Evolutionary conservation across 805 yeast species (phyloP).

Genomic region (Naumovozyma baii): DNA sequence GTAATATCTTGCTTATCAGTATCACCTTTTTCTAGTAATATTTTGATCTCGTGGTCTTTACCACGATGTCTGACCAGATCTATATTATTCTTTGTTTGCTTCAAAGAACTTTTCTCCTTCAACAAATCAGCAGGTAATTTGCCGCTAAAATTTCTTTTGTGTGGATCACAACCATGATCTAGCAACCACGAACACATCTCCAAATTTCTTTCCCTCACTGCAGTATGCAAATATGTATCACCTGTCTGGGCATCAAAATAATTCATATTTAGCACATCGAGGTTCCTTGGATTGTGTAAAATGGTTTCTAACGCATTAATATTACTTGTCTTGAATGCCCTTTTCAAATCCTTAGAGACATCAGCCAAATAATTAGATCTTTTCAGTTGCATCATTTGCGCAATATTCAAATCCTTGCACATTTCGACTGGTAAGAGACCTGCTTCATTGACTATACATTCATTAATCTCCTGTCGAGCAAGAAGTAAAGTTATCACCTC

Average conservation of each 20-base stretch:
- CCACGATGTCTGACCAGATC: slow-evolving; percentile 13
- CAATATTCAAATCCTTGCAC: slow-evolving; percentile 50
- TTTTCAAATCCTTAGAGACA: slow-evolving; percentile 56
- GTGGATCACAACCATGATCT: slow-evolving; percentile 90
- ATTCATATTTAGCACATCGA: slow-evolving; percentile 76
- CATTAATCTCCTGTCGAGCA: slow-evolving; percentile 59
- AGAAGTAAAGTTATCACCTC: slow-evolving; percentile 68
- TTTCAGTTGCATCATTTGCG: slow-evolving; percentile 65
- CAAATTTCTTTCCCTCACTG: slow-evolving; percentile 62
- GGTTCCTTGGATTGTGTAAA: slow-evolving; percentile 61
- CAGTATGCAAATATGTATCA: slow-evolving; percentile 81
- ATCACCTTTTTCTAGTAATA: slow-evolving; percentile 59
- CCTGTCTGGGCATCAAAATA: slow-evolving; percentile 92
- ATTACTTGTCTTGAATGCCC: slow-evolving; percentile 60
- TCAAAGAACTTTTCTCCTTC: slow-evolving; percentile 30
- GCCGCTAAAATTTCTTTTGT: slow-evolving; percentile 72
- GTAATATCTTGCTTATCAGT: slow-evolving; percentile 52
- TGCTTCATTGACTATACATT: slow-evolving; percentile 62
- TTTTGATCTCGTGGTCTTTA: slow-evolving; percentile 37
- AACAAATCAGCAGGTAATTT: slow-evolving; percentile 70
- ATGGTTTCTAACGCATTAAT: slow-evolving; percentile 53
- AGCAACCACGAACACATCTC: slow-evolving; percentile 83
- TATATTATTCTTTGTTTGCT: slow-evolving; percentile 33
- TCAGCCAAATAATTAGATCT: slow-evolving; percentile 71
- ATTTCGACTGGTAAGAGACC: slow-evolving; percentile 78